Percentiles rank a stretch among this genome's conserved stretches.
phyloP scores from a whole-genome alignment of 1,139 yeast genomes.

The Maudiozyma humilis region DNA sequence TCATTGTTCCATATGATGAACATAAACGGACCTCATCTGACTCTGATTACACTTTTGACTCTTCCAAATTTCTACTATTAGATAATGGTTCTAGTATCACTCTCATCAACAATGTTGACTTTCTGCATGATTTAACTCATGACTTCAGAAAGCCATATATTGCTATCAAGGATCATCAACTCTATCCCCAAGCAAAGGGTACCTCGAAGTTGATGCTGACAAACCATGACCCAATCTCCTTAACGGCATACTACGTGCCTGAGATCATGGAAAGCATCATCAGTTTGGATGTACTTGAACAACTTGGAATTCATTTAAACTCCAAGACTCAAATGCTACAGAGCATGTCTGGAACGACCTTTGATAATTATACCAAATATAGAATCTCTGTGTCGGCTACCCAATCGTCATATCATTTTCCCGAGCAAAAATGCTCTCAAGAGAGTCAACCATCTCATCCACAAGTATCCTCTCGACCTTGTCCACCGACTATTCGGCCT shows the following conservation, averaged over 20 bases:
- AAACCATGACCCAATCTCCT: too few species aligned
- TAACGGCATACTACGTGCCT: too few species aligned
- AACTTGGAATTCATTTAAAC: too few species aligned
- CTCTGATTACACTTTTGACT: background rate
- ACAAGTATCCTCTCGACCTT: background rate
- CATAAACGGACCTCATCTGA: background rate
- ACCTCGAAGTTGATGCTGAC: background rate
- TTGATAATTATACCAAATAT: too few species aligned
- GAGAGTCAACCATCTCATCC: background rate
- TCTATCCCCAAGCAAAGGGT: background rate
- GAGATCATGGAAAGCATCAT: too few species aligned
- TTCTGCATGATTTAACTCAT: background rate
- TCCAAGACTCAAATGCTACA: too few species aligned
- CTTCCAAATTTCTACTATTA: background rate
- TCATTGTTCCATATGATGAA: background rate
- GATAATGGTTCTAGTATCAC: background rate
- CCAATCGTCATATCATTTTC: background rate
- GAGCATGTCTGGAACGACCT: too few species aligned
- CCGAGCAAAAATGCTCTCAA: background rate
- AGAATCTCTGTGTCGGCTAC: background rate
- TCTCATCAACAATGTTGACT: background rate
- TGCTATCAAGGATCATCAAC: background rate
- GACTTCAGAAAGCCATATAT: background rate
- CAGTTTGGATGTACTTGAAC: too few species aligned
- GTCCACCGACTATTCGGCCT: background rate